These are phyloP conservation scores for Peniophora sp. DNA, from an alignment of 1,284 basidiomycete species.

Conservation along the genomic window DNA sequence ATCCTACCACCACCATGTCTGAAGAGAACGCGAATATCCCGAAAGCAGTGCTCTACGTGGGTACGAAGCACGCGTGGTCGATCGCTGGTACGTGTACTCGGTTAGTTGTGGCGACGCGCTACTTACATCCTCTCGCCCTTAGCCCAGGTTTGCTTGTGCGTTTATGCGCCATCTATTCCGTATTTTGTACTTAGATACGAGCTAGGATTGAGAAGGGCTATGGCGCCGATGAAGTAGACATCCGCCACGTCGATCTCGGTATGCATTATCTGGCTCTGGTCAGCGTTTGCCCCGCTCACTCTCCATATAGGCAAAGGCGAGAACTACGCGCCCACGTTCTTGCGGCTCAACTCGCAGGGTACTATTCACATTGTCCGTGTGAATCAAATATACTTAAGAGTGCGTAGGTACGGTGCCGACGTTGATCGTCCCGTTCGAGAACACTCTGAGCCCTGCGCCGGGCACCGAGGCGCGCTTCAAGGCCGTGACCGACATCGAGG, in stretches of 20 bases:
- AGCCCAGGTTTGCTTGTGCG: constrained; percentile 12
- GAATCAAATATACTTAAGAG: background rate
- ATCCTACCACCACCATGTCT: constrained; percentile 9
- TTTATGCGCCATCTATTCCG: background rate
- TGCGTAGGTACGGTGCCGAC: constrained; percentile 71
- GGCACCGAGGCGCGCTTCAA: constrained; percentile 78
- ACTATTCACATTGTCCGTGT: background rate
- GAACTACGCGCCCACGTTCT: constrained; percentile 56
- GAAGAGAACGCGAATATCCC: constrained; percentile 13
- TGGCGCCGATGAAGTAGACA: constrained; percentile 57
- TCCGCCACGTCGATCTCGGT: constrained; percentile 58
- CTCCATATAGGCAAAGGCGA: constrained; percentile 49
- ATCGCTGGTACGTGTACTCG: constrained; percentile 39
- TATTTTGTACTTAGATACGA: constrained; percentile 24
- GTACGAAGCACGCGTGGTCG: constrained; percentile 50
- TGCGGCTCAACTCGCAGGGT: constrained; percentile 77
- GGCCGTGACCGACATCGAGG: constrained; percentile 71
- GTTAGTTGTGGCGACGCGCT: too few species aligned
- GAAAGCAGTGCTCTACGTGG: constrained; percentile 34
- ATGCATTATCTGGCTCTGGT: constrained; percentile 11
- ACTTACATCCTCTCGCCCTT: too few species aligned
- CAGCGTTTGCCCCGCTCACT: constrained; percentile 1
- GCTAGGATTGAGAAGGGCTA: constrained; percentile 60
- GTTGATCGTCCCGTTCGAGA: constrained; percentile 73
- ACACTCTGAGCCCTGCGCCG: constrained; percentile 46